A percentile compares a stretch with the other conserved stretches of the same genome.
These are phyloP conservation scores for Cordyceps fumosorosea DNA, from an alignment of 2,329 filamentous ascomycete species.

Conservation along the genomic window DNA sequence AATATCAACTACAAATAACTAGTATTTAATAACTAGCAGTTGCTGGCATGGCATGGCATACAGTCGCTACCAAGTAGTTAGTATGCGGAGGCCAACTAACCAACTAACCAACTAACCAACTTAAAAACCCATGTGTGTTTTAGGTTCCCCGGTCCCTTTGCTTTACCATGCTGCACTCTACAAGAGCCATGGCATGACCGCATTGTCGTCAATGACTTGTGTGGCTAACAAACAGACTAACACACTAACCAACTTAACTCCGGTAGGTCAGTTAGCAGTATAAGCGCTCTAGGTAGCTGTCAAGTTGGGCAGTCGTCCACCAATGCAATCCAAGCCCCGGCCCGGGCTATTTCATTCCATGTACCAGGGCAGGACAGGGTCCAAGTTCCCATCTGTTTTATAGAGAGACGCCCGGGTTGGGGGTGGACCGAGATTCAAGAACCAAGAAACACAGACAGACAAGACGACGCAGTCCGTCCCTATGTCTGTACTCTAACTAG, in stretches of 20 bases:
- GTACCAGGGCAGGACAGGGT: slow-evolving; percentile 4
- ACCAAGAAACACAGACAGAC: background rate
- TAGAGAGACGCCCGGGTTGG: slow-evolving; percentile 4
- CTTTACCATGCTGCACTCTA: background rate
- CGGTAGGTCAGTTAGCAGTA: background rate
- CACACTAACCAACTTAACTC: background rate
- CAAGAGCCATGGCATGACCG: slow-evolving; percentile 3
- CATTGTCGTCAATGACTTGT: slow-evolving; percentile 11
- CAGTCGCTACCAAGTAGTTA: too few relatives aligned
- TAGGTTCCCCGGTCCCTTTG: slow-evolving; percentile 9
- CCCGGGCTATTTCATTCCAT: background rate
- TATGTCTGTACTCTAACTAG: too few relatives aligned
- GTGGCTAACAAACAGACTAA: slow-evolving; percentile 6
- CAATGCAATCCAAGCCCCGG: background rate
- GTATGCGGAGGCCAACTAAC: background rate
- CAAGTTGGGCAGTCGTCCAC: slow-evolving; percentile 12
- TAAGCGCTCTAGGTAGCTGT: slow-evolving; percentile 4
- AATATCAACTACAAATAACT: too few relatives aligned
- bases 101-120: background rate
- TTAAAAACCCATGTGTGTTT: slow-evolving; percentile 7
- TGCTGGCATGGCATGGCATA: background rate
- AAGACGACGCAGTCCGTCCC: too few relatives aligned
- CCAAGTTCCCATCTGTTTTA: background rate
- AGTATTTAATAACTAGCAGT: background rate
- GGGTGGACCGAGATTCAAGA: slow-evolving; percentile 6